Evolutionary conservation across 2,329 filamentous ascomycete species (phyloP).

Genomic region (Pseudovirgaria hyperparasitica): DNA sequence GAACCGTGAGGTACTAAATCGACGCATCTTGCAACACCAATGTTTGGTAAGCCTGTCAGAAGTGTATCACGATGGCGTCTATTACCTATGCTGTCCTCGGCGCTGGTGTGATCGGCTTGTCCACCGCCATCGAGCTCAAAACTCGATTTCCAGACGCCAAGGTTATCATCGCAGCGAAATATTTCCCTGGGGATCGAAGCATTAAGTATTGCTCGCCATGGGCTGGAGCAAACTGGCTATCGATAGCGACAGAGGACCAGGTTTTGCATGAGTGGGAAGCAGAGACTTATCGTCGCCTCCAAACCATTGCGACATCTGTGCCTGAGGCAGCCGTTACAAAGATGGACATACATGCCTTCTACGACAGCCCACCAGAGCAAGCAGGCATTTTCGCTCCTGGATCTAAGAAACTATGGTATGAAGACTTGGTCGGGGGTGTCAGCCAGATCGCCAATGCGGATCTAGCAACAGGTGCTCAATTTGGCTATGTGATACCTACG

Average conservation of each 20-base stretch:
- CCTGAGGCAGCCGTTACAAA: conserved; percentile 15
- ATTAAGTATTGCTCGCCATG: conserved; percentile 84
- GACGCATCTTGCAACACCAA: too few relatives aligned
- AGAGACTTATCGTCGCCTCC: too few relatives aligned
- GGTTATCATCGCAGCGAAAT: conserved; percentile 67
- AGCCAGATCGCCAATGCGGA: conserved; percentile 13
- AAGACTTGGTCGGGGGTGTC: conserved; percentile 26
- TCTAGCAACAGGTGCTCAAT: conserved; percentile 21
- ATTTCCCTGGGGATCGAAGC: conserved; percentile 90
- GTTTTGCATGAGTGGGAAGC: conserved; percentile 15
- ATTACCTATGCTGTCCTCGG: conserved; percentile 18
- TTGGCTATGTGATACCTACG: conserved; percentile 23
- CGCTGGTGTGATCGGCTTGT: conserved; percentile 54
- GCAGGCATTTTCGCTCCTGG: conserved; percentile 20
- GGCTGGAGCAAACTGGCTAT: conserved; percentile 72
- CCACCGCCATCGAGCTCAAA: conserved; percentile 49
- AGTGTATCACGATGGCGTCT: not conserved
- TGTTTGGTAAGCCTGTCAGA: not conserved
- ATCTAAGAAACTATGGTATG: conserved; percentile 30
- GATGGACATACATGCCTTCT: conserved; percentile 16
- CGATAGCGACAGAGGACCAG: conserved; percentile 27
- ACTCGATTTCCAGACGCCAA: conserved; percentile 38
- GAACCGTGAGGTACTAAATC: too few relatives aligned
- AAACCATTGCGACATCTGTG: too few relatives aligned
- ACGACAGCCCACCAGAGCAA: conserved; percentile 17